These are phyloP conservation scores for Phytophthora idaei DNA, from an alignment of 352 stramenopile species.

Conservation along the genomic window DNA sequence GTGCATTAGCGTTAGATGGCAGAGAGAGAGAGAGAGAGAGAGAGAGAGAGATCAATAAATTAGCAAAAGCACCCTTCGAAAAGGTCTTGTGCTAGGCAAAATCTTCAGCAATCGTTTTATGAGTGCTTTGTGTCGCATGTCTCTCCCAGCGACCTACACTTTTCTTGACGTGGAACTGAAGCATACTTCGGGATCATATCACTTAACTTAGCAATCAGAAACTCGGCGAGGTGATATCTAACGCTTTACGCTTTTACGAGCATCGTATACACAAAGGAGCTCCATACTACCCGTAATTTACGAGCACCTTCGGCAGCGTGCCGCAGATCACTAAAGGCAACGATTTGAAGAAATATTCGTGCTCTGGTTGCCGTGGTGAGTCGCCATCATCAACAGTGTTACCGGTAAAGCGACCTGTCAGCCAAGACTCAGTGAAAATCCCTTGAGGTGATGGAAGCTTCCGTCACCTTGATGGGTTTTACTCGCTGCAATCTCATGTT, in stretches of 20 bases:
- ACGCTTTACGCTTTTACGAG: too few relatives aligned
- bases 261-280: too few relatives aligned
- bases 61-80: not conserved
- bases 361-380: not conserved
- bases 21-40: not conserved
- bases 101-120: too few relatives aligned
- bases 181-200: too few relatives aligned
- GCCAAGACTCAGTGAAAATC: not conserved
- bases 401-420: not conserved
- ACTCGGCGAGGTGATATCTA: too few relatives aligned
- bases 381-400: not conserved
- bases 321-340: not conserved
- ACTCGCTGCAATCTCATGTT: too few relatives aligned
- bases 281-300: too few relatives aligned
- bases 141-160: too few relatives aligned
- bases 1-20: slow-evolving; percentile 5
- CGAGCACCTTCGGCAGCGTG: not conserved
- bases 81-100: too few relatives aligned
- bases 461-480: not conserved
- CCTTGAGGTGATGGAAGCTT: not conserved
- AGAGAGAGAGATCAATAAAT: not conserved
- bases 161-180: too few relatives aligned
- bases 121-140: too few relatives aligned
- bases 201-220: too few relatives aligned
- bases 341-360: not conserved